A percentile compares a stretch with the other conserved stretches of the same genome.
These are phyloP conservation scores for California macrophylla DNA, from an alignment of 441 rosid species.

Conservation along the genomic window DNA sequence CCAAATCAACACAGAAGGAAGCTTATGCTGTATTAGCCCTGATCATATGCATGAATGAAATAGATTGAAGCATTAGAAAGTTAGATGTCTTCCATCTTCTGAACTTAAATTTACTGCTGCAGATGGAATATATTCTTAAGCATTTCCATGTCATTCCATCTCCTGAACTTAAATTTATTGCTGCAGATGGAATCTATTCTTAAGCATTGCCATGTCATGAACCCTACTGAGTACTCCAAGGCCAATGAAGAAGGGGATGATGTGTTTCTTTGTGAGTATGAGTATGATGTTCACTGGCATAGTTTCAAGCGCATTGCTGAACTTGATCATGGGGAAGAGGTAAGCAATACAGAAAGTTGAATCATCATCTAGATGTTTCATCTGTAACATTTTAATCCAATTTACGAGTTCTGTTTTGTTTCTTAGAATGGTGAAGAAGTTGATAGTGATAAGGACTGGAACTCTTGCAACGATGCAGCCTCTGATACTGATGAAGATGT, in stretches of 20 bases:
- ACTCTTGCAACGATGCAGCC: conserved; percentile 27
- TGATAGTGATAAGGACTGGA: conserved; percentile 78
- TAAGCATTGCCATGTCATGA: conserved; percentile 70
- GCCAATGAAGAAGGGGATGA: conserved; percentile 78
- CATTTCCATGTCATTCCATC: conserved; percentile 50
- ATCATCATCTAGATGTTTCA: neutral
- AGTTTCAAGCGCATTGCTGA: conserved; percentile 82
- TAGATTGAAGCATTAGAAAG: neutral
- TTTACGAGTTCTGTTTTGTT: conserved; percentile 12
- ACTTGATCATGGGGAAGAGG: conserved; percentile 46
- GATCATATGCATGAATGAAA: neutral
- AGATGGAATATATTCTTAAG: conserved; percentile 75
- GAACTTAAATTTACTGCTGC: conserved; percentile 17
- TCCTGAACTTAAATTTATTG: conserved; percentile 8
- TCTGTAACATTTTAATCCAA: neutral
- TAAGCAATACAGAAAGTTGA: conserved; percentile 18
- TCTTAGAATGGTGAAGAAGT: conserved; percentile 46
- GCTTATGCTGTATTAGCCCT: too few relatives aligned
- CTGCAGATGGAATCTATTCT: conserved; percentile 69
- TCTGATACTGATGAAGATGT: conserved; percentile 57
- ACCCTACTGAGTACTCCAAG: conserved; percentile 60
- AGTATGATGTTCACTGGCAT: conserved; percentile 83
- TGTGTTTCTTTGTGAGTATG: conserved; percentile 82
- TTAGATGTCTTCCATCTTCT: neutral
- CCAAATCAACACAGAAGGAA: neutral